Conservation (phyloP, 1,284 basidiomycete genomes). For the Ceratobasidium sp. region DNA sequence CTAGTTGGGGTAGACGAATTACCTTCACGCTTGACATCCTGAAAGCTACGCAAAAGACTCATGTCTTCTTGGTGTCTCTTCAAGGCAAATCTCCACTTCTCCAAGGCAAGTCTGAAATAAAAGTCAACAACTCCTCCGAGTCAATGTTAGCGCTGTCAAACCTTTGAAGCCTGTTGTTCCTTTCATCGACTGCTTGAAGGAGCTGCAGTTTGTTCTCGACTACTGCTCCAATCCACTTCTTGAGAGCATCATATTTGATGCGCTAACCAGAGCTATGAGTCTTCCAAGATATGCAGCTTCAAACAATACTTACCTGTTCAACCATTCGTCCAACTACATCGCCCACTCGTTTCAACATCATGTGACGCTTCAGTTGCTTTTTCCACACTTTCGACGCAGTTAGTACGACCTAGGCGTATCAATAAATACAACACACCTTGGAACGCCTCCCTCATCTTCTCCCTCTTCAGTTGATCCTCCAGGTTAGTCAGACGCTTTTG, state of each 20-base stretch:
- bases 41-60: constrained; percentile 79
- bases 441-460: constrained; percentile 54
- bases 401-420: not conserved
- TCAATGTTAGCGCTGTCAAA: too few relatives aligned
- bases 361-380: constrained; percentile 6
- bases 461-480: constrained; percentile 55
- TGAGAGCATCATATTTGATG: constrained; percentile 56
- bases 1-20: constrained; percentile 13
- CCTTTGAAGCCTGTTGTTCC: constrained; percentile 57
- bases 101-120: constrained; percentile 58
- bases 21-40: constrained; percentile 78
- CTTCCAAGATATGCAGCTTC: not conserved
- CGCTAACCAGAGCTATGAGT: constrained; percentile 54
- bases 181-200: constrained; percentile 62
- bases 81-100: constrained; percentile 69
- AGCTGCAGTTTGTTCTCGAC: constrained; percentile 75
- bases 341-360: constrained; percentile 16
- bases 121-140: constrained; percentile 44
- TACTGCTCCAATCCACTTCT: constrained; percentile 71
- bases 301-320: constrained; percentile 51
- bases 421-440: constrained; percentile 53
- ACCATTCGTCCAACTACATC: constrained; percentile 47
- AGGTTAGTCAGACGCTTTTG: constrained; percentile 58
- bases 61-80: constrained; percentile 69
- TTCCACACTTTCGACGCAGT: constrained; percentile 6